Conservation (phyloP, 2,329 filamentous ascomycete genomes). For the Neopestalotiopsis rosae region DNA sequence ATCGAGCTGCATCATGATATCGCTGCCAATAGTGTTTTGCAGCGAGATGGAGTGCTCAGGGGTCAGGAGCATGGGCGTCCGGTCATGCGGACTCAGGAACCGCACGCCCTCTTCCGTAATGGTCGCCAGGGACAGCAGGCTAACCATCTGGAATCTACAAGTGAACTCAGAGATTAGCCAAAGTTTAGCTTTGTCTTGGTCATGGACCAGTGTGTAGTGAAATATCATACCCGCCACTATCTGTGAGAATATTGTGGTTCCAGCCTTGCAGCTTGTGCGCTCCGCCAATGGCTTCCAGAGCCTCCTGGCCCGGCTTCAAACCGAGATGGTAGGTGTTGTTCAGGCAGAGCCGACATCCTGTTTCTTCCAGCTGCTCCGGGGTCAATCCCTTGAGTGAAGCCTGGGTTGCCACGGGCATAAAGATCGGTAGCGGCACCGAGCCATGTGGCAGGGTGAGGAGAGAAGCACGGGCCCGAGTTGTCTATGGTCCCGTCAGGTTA, state of each 20-base stretch:
- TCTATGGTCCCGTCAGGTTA: slow-evolving; percentile 58
- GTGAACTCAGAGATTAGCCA: slow-evolving; percentile 19
- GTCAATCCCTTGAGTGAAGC: slow-evolving; percentile 94
- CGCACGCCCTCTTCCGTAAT: slow-evolving; percentile 95
- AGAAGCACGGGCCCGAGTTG: slow-evolving; percentile 91
- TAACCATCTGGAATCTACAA: slow-evolving; percentile 96
- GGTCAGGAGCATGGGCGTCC: slow-evolving; percentile 92
- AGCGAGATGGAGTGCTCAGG: slow-evolving; percentile 96
- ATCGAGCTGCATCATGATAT: slow-evolving; percentile 99
- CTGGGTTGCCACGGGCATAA: slow-evolving; percentile 98
- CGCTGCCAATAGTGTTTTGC: slow-evolving; percentile 96
- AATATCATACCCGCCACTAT: slow-evolving; percentile 68
- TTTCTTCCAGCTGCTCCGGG: slow-evolving; percentile 87
- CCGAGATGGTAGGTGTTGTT: slow-evolving; percentile 99
- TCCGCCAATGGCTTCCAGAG: slow-evolving; percentile 85
- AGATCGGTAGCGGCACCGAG: slow-evolving; percentile 85
- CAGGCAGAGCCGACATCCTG: slow-evolving; percentile 86
- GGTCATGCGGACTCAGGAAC: slow-evolving; percentile 96
- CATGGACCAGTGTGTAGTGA: slow-evolving; percentile 27
- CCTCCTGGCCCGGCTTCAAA: slow-evolving; percentile 90
- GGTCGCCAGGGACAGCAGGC: slow-evolving; percentile 87
- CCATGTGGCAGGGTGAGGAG: slow-evolving; percentile 90
- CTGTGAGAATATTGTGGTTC: slow-evolving; percentile 92
- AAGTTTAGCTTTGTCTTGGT: background rate
- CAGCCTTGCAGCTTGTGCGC: slow-evolving; percentile 95